Evolutionary conservation across 352 stramenopile genomes (phyloP), one percentile per base, ranked within the genome.

Genomic region (Phytopythium vexans): DNA sequence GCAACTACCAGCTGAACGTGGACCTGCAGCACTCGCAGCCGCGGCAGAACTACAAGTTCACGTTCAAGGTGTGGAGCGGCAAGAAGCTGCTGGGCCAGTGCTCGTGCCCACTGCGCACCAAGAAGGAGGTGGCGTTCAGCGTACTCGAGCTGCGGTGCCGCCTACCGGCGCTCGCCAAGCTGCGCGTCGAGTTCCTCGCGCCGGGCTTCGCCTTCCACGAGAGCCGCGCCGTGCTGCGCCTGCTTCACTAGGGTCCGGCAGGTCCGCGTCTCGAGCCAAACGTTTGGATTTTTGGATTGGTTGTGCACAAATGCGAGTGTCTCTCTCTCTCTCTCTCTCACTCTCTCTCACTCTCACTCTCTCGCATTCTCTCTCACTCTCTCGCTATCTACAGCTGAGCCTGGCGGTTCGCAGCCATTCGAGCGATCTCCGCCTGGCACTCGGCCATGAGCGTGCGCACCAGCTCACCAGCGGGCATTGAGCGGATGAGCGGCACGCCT

Each of bases 201-300:
- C 62, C 66, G 3, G 69, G 69, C 8, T 75, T 73, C 10, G 69
- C 69, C 27, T 78, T 78, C 45, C 69, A 78, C 50, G 63, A 73
- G 54, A 78, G 63, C 42, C 66, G 69, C 47, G 41, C 72, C 36
- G 67, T 72, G 39, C 57, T 78, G 15, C 66, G 63, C 34, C 57
- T 72, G 8, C 42, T 75, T 27, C 21, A 27, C 21, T 27, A 27
- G 21, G 21, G 21, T 27, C 21, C 21, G 21, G 21, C 21, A 27
- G 21, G 21, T 27, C 21, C 21, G 21, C 21, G 21, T 2, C 21
- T 27, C 21, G 21, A 27, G 21, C 21, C 21, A 27, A 27, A 27
- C 21, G 21, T 27, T 27, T 27, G 21, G 2, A 27, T 27, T 27
- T 27, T 27, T 27, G 21, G 21, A 27, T 27, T 27, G 21, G 21